These are phyloP conservation scores for Euclidium syriacum DNA, from an alignment of 345 rosid species.

Conservation along the genomic window DNA sequence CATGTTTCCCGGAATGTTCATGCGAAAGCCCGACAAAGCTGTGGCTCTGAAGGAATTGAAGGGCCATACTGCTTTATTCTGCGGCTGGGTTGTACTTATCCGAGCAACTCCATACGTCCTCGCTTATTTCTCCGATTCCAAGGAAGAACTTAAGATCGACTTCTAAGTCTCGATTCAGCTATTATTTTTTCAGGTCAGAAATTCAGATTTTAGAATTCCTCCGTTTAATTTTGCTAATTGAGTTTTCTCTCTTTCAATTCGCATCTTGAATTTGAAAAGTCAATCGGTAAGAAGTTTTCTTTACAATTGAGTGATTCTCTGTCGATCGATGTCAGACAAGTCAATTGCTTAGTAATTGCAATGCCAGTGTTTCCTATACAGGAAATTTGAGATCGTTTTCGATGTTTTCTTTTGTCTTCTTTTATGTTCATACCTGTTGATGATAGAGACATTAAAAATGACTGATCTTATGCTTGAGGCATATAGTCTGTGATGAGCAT, in stretches of 20 bases:
- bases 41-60: conserved; percentile 76
- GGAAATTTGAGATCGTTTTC: too few species aligned
- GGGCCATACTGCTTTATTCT: conserved; percentile 54
- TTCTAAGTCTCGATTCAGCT: conserved; percentile 29
- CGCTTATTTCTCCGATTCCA: conserved; percentile 52
- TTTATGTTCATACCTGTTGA: not conserved
- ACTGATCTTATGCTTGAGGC: not conserved
- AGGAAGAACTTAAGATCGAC: conserved; percentile 77
- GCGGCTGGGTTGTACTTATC: conserved; percentile 51
- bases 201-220: not conserved
- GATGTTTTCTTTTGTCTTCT: too few species aligned
- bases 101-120: conserved; percentile 73
- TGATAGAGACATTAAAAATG: not conserved
- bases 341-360: not conserved
- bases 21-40: conserved; percentile 77
- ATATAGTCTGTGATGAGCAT: too few species aligned
- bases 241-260: too few species aligned
- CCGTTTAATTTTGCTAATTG: not conserved
- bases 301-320: not conserved
- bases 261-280: too few species aligned
- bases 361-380: not conserved
- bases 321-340: not conserved
- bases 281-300: not conserved
- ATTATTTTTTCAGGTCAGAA: not conserved
- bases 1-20: conserved; percentile 82